A percentile compares a stretch with the other conserved stretches of the same genome.
Evolutionary conservation across 768 basidiomycete genomes (phyloP).

Genomic region (Phlebiopsis gigantea): DNA sequence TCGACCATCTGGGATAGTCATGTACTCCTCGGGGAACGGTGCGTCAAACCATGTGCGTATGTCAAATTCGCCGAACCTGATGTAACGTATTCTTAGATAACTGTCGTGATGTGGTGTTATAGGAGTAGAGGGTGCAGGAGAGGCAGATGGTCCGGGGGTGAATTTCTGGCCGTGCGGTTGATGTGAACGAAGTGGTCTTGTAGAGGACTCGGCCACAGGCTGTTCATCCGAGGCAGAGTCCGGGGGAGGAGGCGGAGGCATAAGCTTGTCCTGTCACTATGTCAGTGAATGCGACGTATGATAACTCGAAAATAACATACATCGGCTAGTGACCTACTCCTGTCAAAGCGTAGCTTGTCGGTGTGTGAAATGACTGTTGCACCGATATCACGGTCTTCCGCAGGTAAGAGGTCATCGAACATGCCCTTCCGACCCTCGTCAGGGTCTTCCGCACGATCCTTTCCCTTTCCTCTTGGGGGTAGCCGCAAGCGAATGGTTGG

Average conservation of each 20-base stretch:
- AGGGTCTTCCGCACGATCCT: constrained; percentile 48
- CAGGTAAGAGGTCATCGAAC: constrained; percentile 78
- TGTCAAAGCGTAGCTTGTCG: constrained; percentile 73
- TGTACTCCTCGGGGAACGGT: constrained; percentile 97
- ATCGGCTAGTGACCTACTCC: constrained; percentile 68
- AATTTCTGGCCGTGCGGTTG: constrained; percentile 34
- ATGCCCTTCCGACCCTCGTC: constrained; percentile 57
- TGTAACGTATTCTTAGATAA: constrained; percentile 71
- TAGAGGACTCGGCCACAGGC: constrained; percentile 49
- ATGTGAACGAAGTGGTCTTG: constrained; percentile 58
- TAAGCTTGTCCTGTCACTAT: constrained; percentile 17
- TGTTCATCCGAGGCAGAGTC: constrained; percentile 26
- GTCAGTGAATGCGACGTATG: neutral
- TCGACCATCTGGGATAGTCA: constrained; percentile 83
- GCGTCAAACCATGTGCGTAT: constrained; percentile 99
- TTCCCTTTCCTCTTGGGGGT: constrained; percentile 60
- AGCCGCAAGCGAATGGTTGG: constrained; percentile 49
- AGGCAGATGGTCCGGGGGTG: constrained; percentile 37
- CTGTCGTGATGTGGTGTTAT: constrained; percentile 26
- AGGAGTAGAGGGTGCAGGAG: constrained; percentile 39
- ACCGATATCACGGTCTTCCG: constrained; percentile 64
- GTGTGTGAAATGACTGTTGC: constrained; percentile 55
- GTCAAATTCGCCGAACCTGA: constrained; percentile 87
- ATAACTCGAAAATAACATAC: constrained; percentile 34
- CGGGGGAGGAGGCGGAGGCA: constrained; percentile 36